Evolutionary conservation across 2,329 filamentous ascomycete genomes (phyloP).

Genomic region (Fusarium hainanense): DNA sequence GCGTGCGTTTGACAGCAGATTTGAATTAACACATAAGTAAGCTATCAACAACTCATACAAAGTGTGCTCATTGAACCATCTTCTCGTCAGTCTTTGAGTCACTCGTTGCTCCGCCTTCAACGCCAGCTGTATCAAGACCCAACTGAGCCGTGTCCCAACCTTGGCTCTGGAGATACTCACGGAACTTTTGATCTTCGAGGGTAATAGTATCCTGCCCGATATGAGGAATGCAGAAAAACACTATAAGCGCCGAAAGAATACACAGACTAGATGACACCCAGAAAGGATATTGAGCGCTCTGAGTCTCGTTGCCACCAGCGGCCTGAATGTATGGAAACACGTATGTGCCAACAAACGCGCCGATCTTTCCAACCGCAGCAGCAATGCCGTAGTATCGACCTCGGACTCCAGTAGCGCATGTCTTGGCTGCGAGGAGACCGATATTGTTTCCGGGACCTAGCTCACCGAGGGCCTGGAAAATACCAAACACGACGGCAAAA

Average conservation of each 20-base stretch:
- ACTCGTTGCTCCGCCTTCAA: conserved; percentile 17
- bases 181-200: conserved; percentile 79
- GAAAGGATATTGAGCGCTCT: conserved; percentile 85
- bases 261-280: conserved; percentile 84
- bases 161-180: conserved; percentile 75
- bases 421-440: conserved; percentile 86
- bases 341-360: conserved; percentile 87
- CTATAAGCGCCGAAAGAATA: conserved; percentile 72
- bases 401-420: conserved; percentile 86
- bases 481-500: conserved; percentile 54
- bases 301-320: conserved; percentile 63
- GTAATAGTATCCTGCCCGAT: conserved; percentile 89
- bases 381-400: conserved; percentile 79
- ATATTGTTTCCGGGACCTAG: conserved; percentile 93
- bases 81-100: conserved; percentile 26
- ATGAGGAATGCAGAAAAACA: conserved; percentile 75
- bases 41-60: not conserved
- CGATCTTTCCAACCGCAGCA: conserved; percentile 79
- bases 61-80: not conserved
- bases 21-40: not conserved
- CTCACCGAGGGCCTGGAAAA: conserved; percentile 55
- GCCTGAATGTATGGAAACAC: conserved; percentile 80
- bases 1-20: not conserved
- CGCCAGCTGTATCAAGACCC: conserved; percentile 53
- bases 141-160: conserved; percentile 78